Evolutionary conservation across 2,329 filamentous ascomycete genomes (phyloP).

Genomic region (Sporothrix pallida): DNA sequence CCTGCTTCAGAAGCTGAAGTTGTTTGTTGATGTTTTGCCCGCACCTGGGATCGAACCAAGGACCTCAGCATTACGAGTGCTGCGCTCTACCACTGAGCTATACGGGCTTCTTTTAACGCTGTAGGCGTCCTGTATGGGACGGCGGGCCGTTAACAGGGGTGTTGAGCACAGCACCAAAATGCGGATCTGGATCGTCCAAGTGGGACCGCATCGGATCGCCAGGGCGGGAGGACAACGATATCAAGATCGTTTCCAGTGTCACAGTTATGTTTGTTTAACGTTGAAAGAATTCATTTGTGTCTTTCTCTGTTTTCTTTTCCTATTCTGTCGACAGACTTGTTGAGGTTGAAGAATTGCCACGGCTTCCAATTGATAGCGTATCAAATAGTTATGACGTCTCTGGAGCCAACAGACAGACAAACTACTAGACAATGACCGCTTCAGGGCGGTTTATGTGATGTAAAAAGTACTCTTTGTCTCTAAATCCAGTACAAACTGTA

Average conservation of each 20-base stretch:
- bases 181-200: background rate
- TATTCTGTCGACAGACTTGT: too few species aligned
- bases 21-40: background rate
- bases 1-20: background rate
- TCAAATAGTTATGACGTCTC: too few species aligned
- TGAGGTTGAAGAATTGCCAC: too few species aligned
- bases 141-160: slow-evolving; percentile 14
- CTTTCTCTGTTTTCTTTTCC: too few species aligned
- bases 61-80: slow-evolving; percentile 33
- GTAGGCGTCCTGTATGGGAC: slow-evolving; percentile 11
- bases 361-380: too few species aligned
- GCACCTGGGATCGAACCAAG: slow-evolving; percentile 32
- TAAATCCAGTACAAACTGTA: background rate
- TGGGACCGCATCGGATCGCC: background rate
- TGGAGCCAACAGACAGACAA: background rate
- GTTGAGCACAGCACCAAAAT: slow-evolving; percentile 10
- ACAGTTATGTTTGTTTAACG: background rate
- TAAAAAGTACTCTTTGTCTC: background rate
- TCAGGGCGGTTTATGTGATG: too few species aligned
- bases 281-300: too few species aligned
- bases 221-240: background rate
- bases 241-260: background rate
- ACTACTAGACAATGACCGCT: background rate
- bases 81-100: slow-evolving; percentile 33
- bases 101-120: slow-evolving; percentile 17